Conservation (phyloP, 148 eudicot genomes). For the Pharnaceum exiguum region DNA sequence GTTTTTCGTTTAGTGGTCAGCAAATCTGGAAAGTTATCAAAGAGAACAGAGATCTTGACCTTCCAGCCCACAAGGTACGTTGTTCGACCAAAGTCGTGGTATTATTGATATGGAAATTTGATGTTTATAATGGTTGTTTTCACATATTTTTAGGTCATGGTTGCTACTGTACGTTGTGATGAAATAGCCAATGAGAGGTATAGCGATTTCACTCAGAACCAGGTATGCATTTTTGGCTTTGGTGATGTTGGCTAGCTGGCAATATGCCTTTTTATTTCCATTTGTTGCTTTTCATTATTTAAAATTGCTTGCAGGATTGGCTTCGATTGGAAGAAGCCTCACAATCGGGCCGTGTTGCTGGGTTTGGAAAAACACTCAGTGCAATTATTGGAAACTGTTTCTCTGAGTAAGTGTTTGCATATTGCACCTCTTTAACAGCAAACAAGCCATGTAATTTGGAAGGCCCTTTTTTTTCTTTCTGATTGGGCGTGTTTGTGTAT, state of each 20-base stretch:
- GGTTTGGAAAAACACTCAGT: slow-evolving; percentile 84
- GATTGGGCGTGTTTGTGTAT: too few relatives aligned
- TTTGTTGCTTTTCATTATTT: background rate
- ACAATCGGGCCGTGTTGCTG: slow-evolving; percentile 52
- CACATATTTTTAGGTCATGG: slow-evolving; percentile 62
- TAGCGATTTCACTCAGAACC: slow-evolving; percentile 48
- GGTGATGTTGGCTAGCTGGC: too few relatives aligned
- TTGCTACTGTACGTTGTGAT: slow-evolving; percentile 96
- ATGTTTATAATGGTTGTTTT: background rate
- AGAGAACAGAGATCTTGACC: slow-evolving; percentile 93
- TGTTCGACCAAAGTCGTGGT: background rate
- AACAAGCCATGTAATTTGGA: too few relatives aligned
- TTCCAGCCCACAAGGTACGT: slow-evolving; percentile 90
- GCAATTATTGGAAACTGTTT: slow-evolving; percentile 58
- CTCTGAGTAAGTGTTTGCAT: slow-evolving; percentile 53
- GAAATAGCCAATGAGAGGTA: slow-evolving; percentile 81
- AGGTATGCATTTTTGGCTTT: slow-evolving; percentile 38
- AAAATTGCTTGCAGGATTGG: slow-evolving; percentile 56
- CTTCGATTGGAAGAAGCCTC: slow-evolving; percentile 61
- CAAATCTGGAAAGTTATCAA: slow-evolving; percentile 91
- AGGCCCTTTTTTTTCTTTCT: too few relatives aligned
- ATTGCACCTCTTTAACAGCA: background rate
- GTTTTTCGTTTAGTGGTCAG: slow-evolving; percentile 91
- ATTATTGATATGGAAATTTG: background rate
- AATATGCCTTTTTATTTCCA: background rate